Conservation (phyloP, 495 filamentous ascomycete species). For the Penicillium paradoxum region DNA sequence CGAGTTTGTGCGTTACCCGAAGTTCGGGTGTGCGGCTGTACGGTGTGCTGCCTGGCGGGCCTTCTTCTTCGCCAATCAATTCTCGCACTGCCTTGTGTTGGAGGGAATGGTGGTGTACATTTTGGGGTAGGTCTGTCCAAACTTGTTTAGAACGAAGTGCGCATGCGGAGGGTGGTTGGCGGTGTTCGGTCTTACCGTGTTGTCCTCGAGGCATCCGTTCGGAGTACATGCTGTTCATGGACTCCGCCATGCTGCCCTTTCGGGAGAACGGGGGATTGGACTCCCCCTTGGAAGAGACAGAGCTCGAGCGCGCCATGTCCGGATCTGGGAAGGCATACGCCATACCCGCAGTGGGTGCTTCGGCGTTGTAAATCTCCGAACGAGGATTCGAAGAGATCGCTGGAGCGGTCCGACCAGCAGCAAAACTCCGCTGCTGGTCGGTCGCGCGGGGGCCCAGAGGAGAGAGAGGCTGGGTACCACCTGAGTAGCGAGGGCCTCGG, state of each 20-base stretch:
- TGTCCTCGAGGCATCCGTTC: constrained; percentile 69
- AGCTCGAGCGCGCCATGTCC: constrained; percentile 53
- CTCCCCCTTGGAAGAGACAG: constrained; percentile 52
- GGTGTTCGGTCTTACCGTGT: constrained; percentile 39
- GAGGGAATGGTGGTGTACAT: constrained; percentile 69
- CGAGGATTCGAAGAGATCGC: constrained; percentile 71
- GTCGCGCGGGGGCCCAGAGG: constrained; percentile 41
- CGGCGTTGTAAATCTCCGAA: constrained; percentile 73
- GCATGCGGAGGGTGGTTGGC: constrained; percentile 1
- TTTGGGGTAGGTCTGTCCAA: constrained; percentile 40
- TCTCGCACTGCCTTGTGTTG: constrained; percentile 68
- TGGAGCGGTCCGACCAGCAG: constrained; percentile 60
- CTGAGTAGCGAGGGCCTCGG: constrained; percentile 48
- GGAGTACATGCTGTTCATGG: constrained; percentile 70
- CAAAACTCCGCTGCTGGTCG: constrained; percentile 50
- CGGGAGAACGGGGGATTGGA: constrained; percentile 49
- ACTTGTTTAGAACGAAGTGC: constrained; percentile 9
- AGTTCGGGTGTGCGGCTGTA: constrained; percentile 95
- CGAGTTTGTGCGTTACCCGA: constrained; percentile 92
- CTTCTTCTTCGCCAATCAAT: constrained; percentile 57
- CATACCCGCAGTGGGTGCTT: constrained; percentile 75
- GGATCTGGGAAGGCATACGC: constrained; percentile 81
- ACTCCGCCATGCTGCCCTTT: constrained; percentile 68
- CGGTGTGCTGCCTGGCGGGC: constrained; percentile 55
- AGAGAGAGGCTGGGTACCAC: constrained; percentile 40